Evolutionary conservation across 495 filamentous ascomycete species (phyloP).

Genomic region (Hypoxylon perforatum): DNA sequence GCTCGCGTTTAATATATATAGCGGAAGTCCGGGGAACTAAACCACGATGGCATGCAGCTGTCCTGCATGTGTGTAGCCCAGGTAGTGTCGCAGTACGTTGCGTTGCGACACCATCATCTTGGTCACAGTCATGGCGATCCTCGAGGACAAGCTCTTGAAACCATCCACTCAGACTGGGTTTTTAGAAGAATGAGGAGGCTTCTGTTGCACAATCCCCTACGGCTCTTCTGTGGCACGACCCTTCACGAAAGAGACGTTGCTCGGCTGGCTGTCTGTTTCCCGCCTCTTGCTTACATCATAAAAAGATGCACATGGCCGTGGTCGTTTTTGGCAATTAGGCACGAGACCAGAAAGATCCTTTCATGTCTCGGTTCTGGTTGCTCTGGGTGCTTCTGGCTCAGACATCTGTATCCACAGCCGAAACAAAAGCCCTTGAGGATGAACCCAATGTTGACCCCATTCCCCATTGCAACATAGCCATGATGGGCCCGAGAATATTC

Average conservation of each 20-base stretch:
- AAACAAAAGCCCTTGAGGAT: conserved; percentile 10
- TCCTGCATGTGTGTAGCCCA: conserved; percentile 11
- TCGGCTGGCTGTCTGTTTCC: too few species aligned
- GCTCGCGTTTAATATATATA: neutral
- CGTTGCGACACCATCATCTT: conserved; percentile 7
- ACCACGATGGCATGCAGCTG: conserved; percentile 16
- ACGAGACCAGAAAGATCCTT: conserved; percentile 22
- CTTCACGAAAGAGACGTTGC: neutral
- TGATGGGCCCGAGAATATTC: conserved; percentile 5
- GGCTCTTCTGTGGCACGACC: neutral
- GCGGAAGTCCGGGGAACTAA: conserved; percentile 2
- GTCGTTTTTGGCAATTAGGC: conserved; percentile 21
- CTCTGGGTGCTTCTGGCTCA: too few species aligned
- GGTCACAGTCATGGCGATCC: conserved; percentile 1
- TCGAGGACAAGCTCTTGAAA: conserved; percentile 10
- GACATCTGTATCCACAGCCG: neutral
- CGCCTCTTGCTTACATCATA: conserved; percentile 16
- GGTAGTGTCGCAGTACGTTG: conserved; percentile 12
- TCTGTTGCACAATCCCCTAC: neutral
- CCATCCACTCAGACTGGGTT: neutral
- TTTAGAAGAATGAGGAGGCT: neutral
- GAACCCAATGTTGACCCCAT: too few species aligned
- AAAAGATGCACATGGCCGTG: conserved; percentile 7
- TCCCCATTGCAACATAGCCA: conserved; percentile 20
- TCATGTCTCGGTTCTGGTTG: conserved; percentile 12